Evolutionary conservation across 306 rosid species (phyloP).

Genomic region (Hippophae gyantsensis): DNA sequence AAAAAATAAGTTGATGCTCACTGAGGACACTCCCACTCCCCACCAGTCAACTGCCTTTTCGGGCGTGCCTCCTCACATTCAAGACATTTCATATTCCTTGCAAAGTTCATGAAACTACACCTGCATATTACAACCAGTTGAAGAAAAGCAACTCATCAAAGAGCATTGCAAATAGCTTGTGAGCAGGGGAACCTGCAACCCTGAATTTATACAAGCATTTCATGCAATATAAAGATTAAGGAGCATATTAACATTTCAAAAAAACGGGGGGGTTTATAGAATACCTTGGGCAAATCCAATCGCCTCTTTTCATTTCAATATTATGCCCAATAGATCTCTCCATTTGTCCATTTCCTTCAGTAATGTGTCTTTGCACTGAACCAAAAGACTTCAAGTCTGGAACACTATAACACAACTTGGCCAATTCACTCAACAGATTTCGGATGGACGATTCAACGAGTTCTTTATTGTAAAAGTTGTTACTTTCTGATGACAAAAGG

Average conservation of each 20-base stretch:
- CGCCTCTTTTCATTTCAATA: constrained; percentile 92
- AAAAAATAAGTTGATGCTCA: constrained; percentile 33
- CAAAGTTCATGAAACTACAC: constrained; percentile 96
- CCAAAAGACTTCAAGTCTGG: constrained; percentile 37
- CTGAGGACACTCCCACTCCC: constrained; percentile 99
- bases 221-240: constrained; percentile 3
- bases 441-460: constrained; percentile 59
- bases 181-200: background rate
- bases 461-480: constrained; percentile 35
- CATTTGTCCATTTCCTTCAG: constrained; percentile 35
- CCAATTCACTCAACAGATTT: constrained; percentile 54
- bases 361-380: constrained; percentile 32
- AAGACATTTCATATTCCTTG: constrained; percentile 73
- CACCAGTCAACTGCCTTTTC: constrained; percentile 69
- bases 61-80: constrained; percentile 92
- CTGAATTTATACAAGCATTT: background rate
- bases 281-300: constrained; percentile 89
- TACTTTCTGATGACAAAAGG: constrained; percentile 37
- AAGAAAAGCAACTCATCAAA: background rate
- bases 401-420: constrained; percentile 49
- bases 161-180: background rate
- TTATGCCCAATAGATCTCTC: constrained; percentile 29
- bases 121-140: constrained; percentile 38
- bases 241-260: background rate
- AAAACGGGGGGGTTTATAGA: background rate